Percentiles rank a stretch among this genome's conserved stretches.
Evolutionary conservation across 176 grass and related monocot genomes (phyloP).

Genomic region (Phragmites australis): DNA sequence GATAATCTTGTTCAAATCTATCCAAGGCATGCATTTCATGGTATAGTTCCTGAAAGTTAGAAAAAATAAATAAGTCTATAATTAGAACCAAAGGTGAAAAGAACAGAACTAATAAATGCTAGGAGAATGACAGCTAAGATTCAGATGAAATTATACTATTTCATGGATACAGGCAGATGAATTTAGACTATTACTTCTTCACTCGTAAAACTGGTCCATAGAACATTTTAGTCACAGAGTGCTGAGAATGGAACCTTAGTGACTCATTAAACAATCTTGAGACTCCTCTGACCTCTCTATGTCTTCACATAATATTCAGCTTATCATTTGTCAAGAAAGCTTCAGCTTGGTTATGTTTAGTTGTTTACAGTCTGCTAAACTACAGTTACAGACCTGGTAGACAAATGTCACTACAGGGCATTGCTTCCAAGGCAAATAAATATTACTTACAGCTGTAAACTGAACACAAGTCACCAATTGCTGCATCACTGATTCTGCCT

Average conservation of each 20-base stretch:
- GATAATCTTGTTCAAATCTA: constrained; percentile 94
- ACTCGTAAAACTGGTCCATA: background rate
- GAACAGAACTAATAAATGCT: background rate
- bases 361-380: constrained; percentile 20
- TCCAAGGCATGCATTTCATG: constrained; percentile 98
- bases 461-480: constrained; percentile 81
- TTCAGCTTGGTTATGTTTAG: background rate
- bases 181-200: constrained; percentile 14
- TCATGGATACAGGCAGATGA: background rate
- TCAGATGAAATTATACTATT: constrained; percentile 10
- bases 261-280: constrained; percentile 13
- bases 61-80: constrained; percentile 10
- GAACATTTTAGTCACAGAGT: background rate
- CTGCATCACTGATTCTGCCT: constrained; percentile 78
- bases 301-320: background rate
- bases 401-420: background rate
- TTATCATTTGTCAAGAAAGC: constrained; percentile 24
- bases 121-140: constrained; percentile 1
- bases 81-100: constrained; percentile 26
- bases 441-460: constrained; percentile 82
- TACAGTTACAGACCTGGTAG: constrained; percentile 13
- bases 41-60: constrained; percentile 77
- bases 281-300: background rate
- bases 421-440: constrained; percentile 25
- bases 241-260: background rate